These are phyloP conservation scores for Corymbia calophylla DNA, from an alignment of 441 rosid species.

Conservation along the genomic window DNA sequence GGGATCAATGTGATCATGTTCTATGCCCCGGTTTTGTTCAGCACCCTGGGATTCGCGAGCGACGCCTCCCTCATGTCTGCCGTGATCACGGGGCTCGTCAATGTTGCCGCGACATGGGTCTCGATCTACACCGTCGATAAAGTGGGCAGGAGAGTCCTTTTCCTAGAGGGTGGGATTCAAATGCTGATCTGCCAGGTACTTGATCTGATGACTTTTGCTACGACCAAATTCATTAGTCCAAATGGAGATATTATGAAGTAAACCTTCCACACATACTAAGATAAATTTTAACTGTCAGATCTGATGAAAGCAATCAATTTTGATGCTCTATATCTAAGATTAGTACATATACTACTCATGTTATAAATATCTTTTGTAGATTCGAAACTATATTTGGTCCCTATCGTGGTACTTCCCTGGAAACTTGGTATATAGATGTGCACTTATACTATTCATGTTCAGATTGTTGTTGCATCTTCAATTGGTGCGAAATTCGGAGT, in stretches of 20 bases:
- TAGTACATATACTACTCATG: neutral
- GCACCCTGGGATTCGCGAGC: constrained; percentile 52
- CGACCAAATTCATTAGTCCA: too few relatives aligned
- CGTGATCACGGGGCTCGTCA: constrained; percentile 69
- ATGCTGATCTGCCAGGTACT: constrained; percentile 76
- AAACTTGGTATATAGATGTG: neutral
- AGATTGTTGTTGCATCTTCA: constrained; percentile 51
- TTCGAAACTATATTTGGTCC: neutral
- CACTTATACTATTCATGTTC: neutral
- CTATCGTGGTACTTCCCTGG: neutral
- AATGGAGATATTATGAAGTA: neutral
- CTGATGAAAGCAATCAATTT: neutral
- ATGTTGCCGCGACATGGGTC: constrained; percentile 53
- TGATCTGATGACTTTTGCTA: neutral
- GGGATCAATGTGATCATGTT: constrained; percentile 88
- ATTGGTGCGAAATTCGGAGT: constrained; percentile 72
- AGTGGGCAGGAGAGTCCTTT: constrained; percentile 70
- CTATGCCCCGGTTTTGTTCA: constrained; percentile 80
- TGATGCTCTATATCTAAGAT: neutral
- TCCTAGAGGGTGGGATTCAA: constrained; percentile 74
- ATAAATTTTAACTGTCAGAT: neutral
- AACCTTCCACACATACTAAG: neutral
- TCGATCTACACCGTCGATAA: constrained; percentile 73
- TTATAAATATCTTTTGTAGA: neutral
- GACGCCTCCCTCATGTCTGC: constrained; percentile 79